Percentiles rank a stretch among this genome's conserved stretches.
Conservation (phyloP, 768 basidiomycete species). For the Suillus subluteus region DNA sequence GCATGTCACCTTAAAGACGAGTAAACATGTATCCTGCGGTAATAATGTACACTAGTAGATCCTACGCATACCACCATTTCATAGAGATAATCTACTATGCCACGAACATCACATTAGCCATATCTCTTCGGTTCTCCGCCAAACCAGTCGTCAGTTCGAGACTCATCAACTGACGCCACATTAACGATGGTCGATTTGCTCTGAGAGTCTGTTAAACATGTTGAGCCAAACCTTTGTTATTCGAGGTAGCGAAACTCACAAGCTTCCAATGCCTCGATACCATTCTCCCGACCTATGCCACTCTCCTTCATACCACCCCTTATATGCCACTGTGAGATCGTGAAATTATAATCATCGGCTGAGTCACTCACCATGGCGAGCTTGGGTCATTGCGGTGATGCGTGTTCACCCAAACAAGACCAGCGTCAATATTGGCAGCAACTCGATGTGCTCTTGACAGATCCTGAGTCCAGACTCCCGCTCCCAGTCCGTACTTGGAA, state of each 20-base stretch:
- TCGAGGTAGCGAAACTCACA: conserved; percentile 48
- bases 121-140: conserved; percentile 57
- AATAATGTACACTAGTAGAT: conserved; percentile 22
- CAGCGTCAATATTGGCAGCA: conserved; percentile 68
- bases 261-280: conserved; percentile 76
- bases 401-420: conserved; percentile 87
- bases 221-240: not conserved
- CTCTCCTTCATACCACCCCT: conserved; percentile 93
- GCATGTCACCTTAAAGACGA: not conserved
- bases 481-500: conserved; percentile 80
- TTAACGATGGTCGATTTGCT: conserved; percentile 84
- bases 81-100: not conserved
- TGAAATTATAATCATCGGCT: not conserved
- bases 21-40: conserved; percentile 10
- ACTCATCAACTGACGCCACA: conserved; percentile 64
- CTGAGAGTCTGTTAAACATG: conserved; percentile 66
- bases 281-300: conserved; percentile 87
- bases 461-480: conserved; percentile 79
- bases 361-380: conserved; percentile 69
- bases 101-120: conserved; percentile 45
- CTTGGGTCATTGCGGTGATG: conserved; percentile 90
- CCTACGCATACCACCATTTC: conserved; percentile 10
- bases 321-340: conserved; percentile 6
- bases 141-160: conserved; percentile 79
- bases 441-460: conserved; percentile 78